These are phyloP conservation scores for Cornus florida DNA, from an alignment of 148 eudicot genomes.

Conservation along the genomic window DNA sequence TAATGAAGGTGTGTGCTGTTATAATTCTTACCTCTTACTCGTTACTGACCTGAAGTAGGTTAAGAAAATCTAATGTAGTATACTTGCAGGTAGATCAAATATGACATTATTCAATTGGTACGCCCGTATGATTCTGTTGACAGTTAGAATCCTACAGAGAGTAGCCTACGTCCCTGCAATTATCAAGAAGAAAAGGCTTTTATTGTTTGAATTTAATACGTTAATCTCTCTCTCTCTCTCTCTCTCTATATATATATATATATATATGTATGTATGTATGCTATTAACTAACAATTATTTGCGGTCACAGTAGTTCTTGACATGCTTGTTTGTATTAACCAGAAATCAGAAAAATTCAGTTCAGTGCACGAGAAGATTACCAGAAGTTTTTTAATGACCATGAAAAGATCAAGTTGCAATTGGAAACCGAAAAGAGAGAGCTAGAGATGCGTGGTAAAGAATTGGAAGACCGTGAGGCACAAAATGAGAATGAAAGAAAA, in stretches of 20 bases:
- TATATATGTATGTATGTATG: no score
- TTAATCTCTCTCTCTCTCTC: no score
- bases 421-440: conserved; percentile 63
- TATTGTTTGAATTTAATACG: no score
- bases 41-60: background rate
- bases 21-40: background rate
- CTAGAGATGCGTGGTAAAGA: conserved; percentile 75
- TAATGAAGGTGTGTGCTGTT: conserved; percentile 58
- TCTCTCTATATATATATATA: no score
- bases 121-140: no score
- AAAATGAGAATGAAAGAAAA: conserved; percentile 74
- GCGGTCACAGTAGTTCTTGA: no score
- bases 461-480: conserved; percentile 83
- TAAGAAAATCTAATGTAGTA: no score
- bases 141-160: background rate
- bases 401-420: conserved; percentile 72
- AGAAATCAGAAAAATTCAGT: conserved; percentile 82
- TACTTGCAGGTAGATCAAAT: no score
- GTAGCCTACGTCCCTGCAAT: background rate
- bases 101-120: no score
- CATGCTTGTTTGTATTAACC: no score
- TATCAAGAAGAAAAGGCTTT: no score
- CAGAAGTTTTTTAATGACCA: conserved; percentile 84
- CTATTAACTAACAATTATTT: no score
- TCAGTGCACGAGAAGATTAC: conserved; percentile 74